A percentile compares a stretch with the other conserved stretches of the same genome.
Conservation (phyloP, 257 asterid genomes). For the Jaltomata sinuosa region DNA sequence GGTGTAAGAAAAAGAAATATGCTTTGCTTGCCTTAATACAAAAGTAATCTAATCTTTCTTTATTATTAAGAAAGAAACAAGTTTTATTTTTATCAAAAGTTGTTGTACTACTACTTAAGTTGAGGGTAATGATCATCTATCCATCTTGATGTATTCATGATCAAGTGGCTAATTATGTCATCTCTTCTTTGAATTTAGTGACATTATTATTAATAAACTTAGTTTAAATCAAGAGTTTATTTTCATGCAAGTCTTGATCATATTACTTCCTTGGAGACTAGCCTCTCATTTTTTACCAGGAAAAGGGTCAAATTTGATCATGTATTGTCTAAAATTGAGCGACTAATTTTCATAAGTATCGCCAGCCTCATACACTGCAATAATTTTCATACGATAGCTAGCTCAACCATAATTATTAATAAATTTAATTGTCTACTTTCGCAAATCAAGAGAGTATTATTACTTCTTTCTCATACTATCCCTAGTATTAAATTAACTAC, state of each 20-base stretch:
- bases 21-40: neutral
- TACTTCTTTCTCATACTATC: too few relatives aligned
- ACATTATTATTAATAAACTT: neutral
- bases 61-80: neutral
- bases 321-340: too few relatives aligned
- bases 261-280: neutral
- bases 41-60: neutral
- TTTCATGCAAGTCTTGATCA: neutral
- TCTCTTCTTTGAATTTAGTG: neutral
- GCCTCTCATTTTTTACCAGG: too few relatives aligned
- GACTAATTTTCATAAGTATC: too few relatives aligned
- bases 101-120: neutral
- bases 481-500: too few relatives aligned
- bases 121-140: neutral
- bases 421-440: too few relatives aligned
- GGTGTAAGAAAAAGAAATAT: neutral
- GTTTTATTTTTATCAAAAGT: neutral
- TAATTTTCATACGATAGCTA: too few relatives aligned
- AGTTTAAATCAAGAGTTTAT: neutral
- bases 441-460: too few relatives aligned
- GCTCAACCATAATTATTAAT: too few relatives aligned
- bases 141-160: neutral
- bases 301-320: too few relatives aligned
- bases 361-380: too few relatives aligned
- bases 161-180: neutral